Percentiles rank a stretch among this genome's conserved stretches.
Evolutionary conservation across 208 protist genomes (phyloP).

Genomic region (Trypanosoma cruzi): DNA sequence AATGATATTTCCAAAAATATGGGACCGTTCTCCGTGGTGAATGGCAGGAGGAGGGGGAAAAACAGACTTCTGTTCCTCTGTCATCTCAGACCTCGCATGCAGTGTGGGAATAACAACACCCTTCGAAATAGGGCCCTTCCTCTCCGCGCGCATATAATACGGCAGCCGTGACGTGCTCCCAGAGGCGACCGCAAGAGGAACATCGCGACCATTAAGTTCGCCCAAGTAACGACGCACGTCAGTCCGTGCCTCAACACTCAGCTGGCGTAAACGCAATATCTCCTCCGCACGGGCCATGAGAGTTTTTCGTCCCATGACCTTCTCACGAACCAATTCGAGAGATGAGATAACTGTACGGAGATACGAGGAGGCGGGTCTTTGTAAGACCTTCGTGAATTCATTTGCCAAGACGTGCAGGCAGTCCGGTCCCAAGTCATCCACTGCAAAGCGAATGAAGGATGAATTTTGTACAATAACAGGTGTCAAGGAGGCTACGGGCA

Average conservation of each 20-base stretch:
- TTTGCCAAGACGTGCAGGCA: slow-evolving; percentile 69
- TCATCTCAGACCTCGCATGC: neutral
- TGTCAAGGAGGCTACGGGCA: slow-evolving; percentile 33
- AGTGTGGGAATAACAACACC: slow-evolving; percentile 29
- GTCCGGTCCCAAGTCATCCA: slow-evolving; percentile 59
- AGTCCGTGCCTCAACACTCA: slow-evolving; percentile 22
- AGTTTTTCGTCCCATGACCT: neutral
- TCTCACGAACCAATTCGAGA: slow-evolving; percentile 18
- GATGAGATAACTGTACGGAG: slow-evolving; percentile 17
- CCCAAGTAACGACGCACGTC: slow-evolving; percentile 13
- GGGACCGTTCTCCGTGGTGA: neutral
- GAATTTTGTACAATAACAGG: slow-evolving; percentile 55
- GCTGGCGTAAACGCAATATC: slow-evolving; percentile 19
- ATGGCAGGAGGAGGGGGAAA: neutral
- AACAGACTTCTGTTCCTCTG: neutral
- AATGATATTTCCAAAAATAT: slow-evolving; percentile 32
- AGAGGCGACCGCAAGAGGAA: neutral
- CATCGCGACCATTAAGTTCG: slow-evolving; percentile 9
- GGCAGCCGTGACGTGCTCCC: slow-evolving; percentile 31
- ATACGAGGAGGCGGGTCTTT: slow-evolving; percentile 21
- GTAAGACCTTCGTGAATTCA: slow-evolving; percentile 61
- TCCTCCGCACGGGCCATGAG: slow-evolving; percentile 16
- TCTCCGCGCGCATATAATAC: slow-evolving; percentile 52
- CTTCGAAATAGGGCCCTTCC: slow-evolving; percentile 6
- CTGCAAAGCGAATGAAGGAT: slow-evolving; percentile 57